Base-by-base conservation (phyloP, 305 asterid species). In the Fraxinus dipetala region DNA sequence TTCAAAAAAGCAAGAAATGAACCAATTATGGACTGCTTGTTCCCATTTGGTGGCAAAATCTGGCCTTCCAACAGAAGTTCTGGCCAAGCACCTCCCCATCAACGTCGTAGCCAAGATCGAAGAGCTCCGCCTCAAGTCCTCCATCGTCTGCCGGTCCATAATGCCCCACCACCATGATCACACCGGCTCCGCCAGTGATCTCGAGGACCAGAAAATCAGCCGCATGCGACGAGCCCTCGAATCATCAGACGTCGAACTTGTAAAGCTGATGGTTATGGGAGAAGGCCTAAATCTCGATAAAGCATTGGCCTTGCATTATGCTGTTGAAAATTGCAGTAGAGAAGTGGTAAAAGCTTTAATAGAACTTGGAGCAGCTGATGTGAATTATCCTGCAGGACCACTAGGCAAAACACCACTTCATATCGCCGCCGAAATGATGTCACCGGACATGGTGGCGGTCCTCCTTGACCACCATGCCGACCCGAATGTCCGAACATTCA, bases 361-460 rank as follows among this genome's bases (percentile, higher is more conserved):
- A 0, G 99, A 95, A 78, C 97, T 95, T 2, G 99, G 99, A 0
- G 99, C 98, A 0, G 99, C 97, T 2, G 97, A 95, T 10, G 99
- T 93, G 0, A 95, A 95, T 81, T 95, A 79, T 78, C 98, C 94
- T 0, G 98, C 97, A 0, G 98, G 98, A 0, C 97, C 97, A 0
- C 89, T 90, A 0, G 95, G 97, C 18, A 90, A 91, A 74, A 90
- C 93, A 28, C 93, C 99, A 8, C 98, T 95, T 11, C 99, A 95
- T 78, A 72, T 93, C 2, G 97, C 97, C 0, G 92, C 99, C 0
- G 99, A 93, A 79, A 95, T 95, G 98, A 98, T 95, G 54, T 95
- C 98, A 1, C 97, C 98, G 6, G 98, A 95, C 83, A 95, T 95
- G 99, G 99, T 95, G 59, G 94, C 99, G 6, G 99, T 95, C 16